Evolutionary conservation across 2,329 filamentous ascomycete genomes (phyloP), one percentile per base, ranked within the genome.

Genomic region (Penicillium psychrosexuale): DNA sequence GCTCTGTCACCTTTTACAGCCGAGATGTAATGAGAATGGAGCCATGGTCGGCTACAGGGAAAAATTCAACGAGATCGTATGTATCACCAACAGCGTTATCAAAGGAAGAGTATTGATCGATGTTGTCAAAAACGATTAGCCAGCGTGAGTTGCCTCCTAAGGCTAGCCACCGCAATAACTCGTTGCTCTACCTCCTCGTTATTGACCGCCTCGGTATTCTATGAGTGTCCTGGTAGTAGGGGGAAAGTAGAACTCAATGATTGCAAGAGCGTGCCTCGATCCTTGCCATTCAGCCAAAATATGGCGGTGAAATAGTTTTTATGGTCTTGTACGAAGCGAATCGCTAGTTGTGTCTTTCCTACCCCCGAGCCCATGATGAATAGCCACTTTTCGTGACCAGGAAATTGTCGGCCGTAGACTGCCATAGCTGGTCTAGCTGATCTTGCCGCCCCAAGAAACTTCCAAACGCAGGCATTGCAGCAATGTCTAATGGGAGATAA

Each of bases 1-100:
- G 47, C 13, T 69, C 64, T 13, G 73, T 66, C 17, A 69, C 27
- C 15, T 66, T 66, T 46, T 65, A 47, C 2, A 64, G 67, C 15
- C 73, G 64, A 6, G 73, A 76, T 5, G 75, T 78, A 27, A 79
- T 67, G 22, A 80, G 63, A 46, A 80, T 69, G 2, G 72, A 71
- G 28, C 28, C 28, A 30, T 9, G 28, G 8, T 9, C 28, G 8
- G 28, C 57, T 12, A 57, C 50, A 9, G 67, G 68, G 30, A 72
- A 66, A 48, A 66, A 72, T 53, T 61, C 33, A 1, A 42, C 53
- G 28, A 75, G 60, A 60, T 75, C 66, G 36, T 69, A 64, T 61
- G 45, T 60, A 45, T 49, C 51, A 17, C 19, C 30, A 55, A 65
- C 52, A 28, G 42, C 9, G 49, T 33, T 30, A 17, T 56, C 15